Evolutionary conservation across 1,284 basidiomycete species (phyloP).

Genomic region (Cryptococcus sp.): DNA sequence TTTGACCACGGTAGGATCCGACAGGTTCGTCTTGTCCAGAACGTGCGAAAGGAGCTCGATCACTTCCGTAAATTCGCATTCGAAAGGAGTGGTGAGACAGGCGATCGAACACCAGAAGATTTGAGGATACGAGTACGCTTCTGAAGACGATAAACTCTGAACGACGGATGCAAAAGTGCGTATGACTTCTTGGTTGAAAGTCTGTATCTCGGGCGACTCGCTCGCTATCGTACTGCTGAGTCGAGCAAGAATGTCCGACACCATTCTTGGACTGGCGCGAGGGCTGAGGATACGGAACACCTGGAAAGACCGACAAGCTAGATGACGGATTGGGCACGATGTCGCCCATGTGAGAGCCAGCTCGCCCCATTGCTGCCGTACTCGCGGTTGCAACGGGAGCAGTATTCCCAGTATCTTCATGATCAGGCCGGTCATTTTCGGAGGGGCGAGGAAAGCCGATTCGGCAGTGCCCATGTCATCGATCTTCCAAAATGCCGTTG

Average conservation of each 20-base stretch:
- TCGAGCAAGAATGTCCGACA: constrained; percentile 78
- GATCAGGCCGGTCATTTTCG: constrained; percentile 73
- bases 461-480: constrained; percentile 59
- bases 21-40: constrained; percentile 72
- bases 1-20: constrained; percentile 66
- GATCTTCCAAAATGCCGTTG: constrained; percentile 68
- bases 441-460: constrained; percentile 51
- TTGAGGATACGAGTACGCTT: constrained; percentile 67
- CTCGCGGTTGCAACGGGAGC: constrained; percentile 66
- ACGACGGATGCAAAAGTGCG: constrained; percentile 73
- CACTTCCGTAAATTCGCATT: constrained; percentile 74
- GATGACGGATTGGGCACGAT: constrained; percentile 78
- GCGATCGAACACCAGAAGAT: constrained; percentile 86
- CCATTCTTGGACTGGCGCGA: constrained; percentile 67
- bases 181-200: constrained; percentile 81
- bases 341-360: constrained; percentile 83
- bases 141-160: constrained; percentile 62
- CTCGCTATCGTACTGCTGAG: constrained; percentile 82
- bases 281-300: constrained; percentile 84
- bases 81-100: constrained; percentile 78
- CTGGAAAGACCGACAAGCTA: constrained; percentile 87
- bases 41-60: constrained; percentile 69
- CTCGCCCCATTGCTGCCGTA: constrained; percentile 77
- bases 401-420: constrained; percentile 69
- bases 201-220: constrained; percentile 68